Base-by-base conservation (phyloP, 352 stramenopile genomes). In the Phytophthora cactorum region DNA sequence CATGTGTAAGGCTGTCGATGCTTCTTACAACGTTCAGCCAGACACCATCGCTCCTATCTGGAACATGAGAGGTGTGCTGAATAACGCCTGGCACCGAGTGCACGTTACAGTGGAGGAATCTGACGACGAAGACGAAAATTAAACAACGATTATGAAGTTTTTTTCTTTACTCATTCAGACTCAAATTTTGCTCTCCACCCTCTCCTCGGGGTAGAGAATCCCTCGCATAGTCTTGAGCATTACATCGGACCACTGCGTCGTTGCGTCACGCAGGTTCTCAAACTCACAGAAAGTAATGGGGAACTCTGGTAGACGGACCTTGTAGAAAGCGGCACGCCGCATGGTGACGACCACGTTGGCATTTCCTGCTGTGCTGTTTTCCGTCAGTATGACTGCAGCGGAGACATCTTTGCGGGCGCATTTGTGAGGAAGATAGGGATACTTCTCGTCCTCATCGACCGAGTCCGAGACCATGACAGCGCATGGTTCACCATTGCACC, bases 21-120 rank as follows among this genome's bases (percentile, higher is more conserved):
- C 83, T 36, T 96, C 91, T 1, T 98, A 98, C 77, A 99, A 99
- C 73, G 90, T 96, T 14, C 97, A 99, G 77, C 98, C 98, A 1
- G 97, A 99, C 69, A 95, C 79, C 17, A 96, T 95, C 66, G 91
- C 89, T 52, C 90, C 96, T 27, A 97, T 98, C 59, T 99, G 97
- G 97, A 99, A 99, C 86, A 93, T 99, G 70, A 84, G 97, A 52
- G 98, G 98, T 44, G 83, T 99, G 36, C 81, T 98, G 17, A 99
- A 98, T 70, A 99, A 99, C 69, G 92, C 90, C 27, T 99, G 97
- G 96, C 96, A 97, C 59, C 84, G 91, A 28, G 86, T 97, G 34
- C 78, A 77, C n/a, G 84, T 95, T 29, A 59, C 82, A 0, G 70
- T 95, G 8, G 74, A 82, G 9, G 77, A 91, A 41, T 73, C 81